Evolutionary conservation across 306 rosid species (phyloP).

Genomic region (Quercus aquifolioides): DNA sequence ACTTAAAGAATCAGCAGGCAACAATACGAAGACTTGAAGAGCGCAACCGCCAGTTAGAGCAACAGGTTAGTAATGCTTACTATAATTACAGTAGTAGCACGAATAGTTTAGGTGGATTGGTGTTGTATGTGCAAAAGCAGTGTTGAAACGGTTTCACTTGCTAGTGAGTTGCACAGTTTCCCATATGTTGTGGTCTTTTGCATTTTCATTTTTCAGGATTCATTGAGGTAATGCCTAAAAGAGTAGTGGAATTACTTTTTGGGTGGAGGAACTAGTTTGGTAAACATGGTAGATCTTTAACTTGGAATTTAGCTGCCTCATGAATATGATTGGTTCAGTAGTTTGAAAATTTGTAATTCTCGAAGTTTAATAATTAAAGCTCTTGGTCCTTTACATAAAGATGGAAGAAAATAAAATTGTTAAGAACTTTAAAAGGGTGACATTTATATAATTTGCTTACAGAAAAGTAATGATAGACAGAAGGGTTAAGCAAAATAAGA

Average conservation of each 20-base stretch:
- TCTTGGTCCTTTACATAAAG: neutral
- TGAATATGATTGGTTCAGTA: neutral
- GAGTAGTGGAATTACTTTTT: no score
- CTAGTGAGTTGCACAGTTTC: no score
- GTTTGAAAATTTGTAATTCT: neutral
- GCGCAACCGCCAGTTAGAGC: conserved; percentile 92
- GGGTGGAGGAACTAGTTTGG: no score
- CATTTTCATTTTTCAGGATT: no score
- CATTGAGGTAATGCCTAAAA: no score
- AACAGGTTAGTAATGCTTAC: conserved; percentile 57
- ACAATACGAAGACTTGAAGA: conserved; percentile 97
- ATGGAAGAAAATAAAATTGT: neutral
- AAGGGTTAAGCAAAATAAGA: neutral
- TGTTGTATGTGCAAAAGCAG: no score
- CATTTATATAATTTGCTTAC: neutral
- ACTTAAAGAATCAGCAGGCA: conserved; percentile 97
- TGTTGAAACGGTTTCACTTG: no score
- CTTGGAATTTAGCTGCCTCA: neutral
- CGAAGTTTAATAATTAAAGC: neutral
- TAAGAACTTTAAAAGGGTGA: neutral
- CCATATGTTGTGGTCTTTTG: no score
- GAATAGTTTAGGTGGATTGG: neutral
- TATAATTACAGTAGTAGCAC: conserved; percentile 17
- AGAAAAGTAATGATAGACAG: neutral
- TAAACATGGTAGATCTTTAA: no score